A percentile compares a stretch with the other conserved stretches of the same genome.
phyloP scores from a whole-genome alignment of 1,284 basidiomycete genomes.

The Trichosporon ovoides region DNA sequence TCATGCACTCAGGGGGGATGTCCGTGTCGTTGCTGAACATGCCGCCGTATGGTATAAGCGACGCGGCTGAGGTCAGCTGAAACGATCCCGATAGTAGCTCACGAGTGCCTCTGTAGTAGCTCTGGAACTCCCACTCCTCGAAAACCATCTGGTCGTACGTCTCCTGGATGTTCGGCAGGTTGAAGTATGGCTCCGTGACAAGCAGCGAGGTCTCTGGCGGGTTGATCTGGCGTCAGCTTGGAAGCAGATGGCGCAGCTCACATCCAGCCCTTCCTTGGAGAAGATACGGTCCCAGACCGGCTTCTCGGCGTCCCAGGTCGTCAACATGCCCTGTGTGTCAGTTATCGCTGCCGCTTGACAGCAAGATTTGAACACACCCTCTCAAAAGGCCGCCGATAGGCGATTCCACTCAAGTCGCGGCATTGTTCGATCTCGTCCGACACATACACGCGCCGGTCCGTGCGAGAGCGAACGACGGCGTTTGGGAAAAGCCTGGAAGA shows the following conservation, averaged over 20 bases:
- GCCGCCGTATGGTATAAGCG: conserved; percentile 65
- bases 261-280: conserved; percentile 63
- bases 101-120: conserved; percentile 76
- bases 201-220: conserved; percentile 66
- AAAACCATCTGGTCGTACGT: conserved; percentile 91
- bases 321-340: conserved; percentile 67
- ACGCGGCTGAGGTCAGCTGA: conserved; percentile 57
- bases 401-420: conserved; percentile 68
- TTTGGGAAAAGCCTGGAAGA: conserved; percentile 63
- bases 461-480: conserved; percentile 71
- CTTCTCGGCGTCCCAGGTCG: conserved; percentile 89
- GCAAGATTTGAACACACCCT: conserved; percentile 57
- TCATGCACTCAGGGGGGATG: conserved; percentile 65
- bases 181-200: conserved; percentile 90
- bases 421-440: conserved; percentile 73
- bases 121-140: conserved; percentile 89
- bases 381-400: conserved; percentile 77
- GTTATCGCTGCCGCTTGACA: not conserved
- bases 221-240: conserved; percentile 57
- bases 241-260: conserved; percentile 46
- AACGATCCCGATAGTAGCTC: conserved; percentile 41
- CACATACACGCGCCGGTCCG: conserved; percentile 70
- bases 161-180: conserved; percentile 82
- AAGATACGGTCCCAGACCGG: conserved; percentile 83
- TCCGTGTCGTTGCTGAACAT: conserved; percentile 55